Base-by-base conservation (phyloP, 1,139 yeast genomes). In the Yamadazyma dendronema region DNA sequence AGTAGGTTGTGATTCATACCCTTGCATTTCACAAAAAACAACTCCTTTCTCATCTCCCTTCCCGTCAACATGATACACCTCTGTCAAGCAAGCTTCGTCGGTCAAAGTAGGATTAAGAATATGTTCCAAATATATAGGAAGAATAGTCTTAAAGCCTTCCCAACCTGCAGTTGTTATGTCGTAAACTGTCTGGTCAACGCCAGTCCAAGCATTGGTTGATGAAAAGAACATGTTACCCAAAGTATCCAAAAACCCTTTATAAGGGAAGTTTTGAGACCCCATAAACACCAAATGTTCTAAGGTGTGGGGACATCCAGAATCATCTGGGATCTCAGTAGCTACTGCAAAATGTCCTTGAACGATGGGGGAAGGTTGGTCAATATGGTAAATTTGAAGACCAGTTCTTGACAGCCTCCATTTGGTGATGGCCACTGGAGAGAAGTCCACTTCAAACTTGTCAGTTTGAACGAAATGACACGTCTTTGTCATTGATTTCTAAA, bases 11-110 rank as follows among this genome's bases (percentile, higher is more conserved):
- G 79, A 78, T 57, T 89, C 95, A 39, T 85, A 82, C 13, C 90
- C 97, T 56, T 89, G 97, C 97, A 94, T 94, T 62, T 94, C 99
- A 41, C 95, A 84, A 57, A 85, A 94, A 3, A 94, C 98, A 28
- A 94, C 98, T 45, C 99, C 99, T 55, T 88, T 88, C 52, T 94
- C 98, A 45, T 84, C 81, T 17, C 88, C 96, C 12, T 79, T 73
- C 1, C 95, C 96, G 54, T 92, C 97, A 37, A 92, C 76, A 57
- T 94, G 97, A 57, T 88, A 88, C 5, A 94, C 98, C 54, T 94
- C 99, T 1, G 98, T 92, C 39, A 84, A 66, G 52, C 96, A 92
- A 0, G 96, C 96, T 38, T 81, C 87, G 52, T 89, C 95, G 0
- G 95, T 84, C 40, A 94, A 64, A 0, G 95, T 87, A 1, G 99